phyloP scores from a whole-genome alignment of 2,329 filamentous ascomycete species.

The Phaeosphaeria sp. region DNA sequence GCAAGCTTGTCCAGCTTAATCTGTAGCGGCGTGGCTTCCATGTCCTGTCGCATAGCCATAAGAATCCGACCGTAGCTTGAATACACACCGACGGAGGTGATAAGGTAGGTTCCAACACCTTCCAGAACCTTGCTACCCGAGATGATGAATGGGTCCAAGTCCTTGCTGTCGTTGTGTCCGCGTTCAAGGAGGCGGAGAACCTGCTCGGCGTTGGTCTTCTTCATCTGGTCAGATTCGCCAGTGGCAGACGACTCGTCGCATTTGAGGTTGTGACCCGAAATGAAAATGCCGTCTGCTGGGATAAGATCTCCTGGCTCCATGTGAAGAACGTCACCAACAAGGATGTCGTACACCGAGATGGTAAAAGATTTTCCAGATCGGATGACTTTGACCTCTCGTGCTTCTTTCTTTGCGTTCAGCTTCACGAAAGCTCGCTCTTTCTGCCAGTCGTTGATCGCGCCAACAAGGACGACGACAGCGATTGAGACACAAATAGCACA shows the following conservation, averaged over 20 bases:
- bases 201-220: slow-evolving; percentile 70
- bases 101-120: slow-evolving; percentile 76
- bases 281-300: slow-evolving; percentile 74
- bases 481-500: slow-evolving; percentile 81
- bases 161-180: slow-evolving; percentile 67
- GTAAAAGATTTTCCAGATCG: slow-evolving; percentile 74
- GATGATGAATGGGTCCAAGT: slow-evolving; percentile 84
- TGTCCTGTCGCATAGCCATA: slow-evolving; percentile 78
- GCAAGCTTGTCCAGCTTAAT: slow-evolving; percentile 80
- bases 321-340: slow-evolving; percentile 75
- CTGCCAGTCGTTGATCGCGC: slow-evolving; percentile 80
- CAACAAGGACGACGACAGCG: slow-evolving; percentile 75
- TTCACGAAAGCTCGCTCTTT: slow-evolving; percentile 83
- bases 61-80: slow-evolving; percentile 79
- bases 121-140: slow-evolving; percentile 82
- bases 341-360: slow-evolving; percentile 70
- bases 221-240: slow-evolving; percentile 75
- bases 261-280: slow-evolving; percentile 69
- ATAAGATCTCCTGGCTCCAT: slow-evolving; percentile 74
- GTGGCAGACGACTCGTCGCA: slow-evolving; percentile 78
- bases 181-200: slow-evolving; percentile 70
- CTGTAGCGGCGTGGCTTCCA: slow-evolving; percentile 79
- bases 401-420: slow-evolving; percentile 80
- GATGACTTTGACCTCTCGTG: slow-evolving; percentile 75
- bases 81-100: slow-evolving; percentile 77